Evolutionary conservation across 352 stramenopile genomes (phyloP).

Genomic region (Pythium sukuiense): DNA sequence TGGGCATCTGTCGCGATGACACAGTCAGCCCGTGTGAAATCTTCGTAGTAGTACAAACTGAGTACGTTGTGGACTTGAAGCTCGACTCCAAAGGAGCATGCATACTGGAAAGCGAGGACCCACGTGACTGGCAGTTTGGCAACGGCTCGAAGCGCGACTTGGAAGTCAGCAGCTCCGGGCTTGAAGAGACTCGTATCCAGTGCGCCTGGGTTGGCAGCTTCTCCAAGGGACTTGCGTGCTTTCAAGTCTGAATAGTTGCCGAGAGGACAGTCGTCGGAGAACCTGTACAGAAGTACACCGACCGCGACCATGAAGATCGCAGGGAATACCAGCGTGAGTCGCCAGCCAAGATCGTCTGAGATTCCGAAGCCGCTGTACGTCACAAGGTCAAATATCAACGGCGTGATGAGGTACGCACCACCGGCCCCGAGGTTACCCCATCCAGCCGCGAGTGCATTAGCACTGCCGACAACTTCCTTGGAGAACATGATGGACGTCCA

Average conservation of each 20-base stretch:
- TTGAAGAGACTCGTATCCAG: conserved; percentile 16
- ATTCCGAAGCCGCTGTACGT: conserved; percentile 41
- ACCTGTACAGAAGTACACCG: conserved; percentile 67
- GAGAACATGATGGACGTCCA: conserved; percentile 94
- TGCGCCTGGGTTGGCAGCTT: conserved; percentile 17
- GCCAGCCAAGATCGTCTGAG: conserved; percentile 85
- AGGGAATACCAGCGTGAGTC: conserved; percentile 88
- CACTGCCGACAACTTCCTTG: conserved; percentile 90
- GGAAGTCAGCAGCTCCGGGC: conserved; percentile 9
- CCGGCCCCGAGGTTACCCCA: conserved; percentile 95
- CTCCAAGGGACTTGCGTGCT: conserved; percentile 10
- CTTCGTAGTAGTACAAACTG: conserved; percentile 88
- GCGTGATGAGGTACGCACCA: conserved; percentile 86
- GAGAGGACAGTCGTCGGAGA: conserved; percentile 91
- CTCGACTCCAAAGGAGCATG: conserved; percentile 93
- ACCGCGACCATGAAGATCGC: conserved; percentile 79
- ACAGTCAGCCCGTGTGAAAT: conserved; percentile 71
- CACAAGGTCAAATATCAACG: conserved; percentile 87
- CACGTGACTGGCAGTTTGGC: conserved; percentile 70
- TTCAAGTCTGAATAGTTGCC: conserved; percentile 88
- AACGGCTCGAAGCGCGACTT: conserved; percentile 37
- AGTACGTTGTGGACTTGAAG: conserved; percentile 94
- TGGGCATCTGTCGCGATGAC: conserved; percentile 26
- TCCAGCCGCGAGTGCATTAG: conserved; percentile 90
- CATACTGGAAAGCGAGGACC: conserved; percentile 92